A percentile compares a stretch with the other conserved stretches of the same genome.
These are phyloP conservation scores for Paraphaeosphaeria sporulosa DNA, from an alignment of 2,329 filamentous ascomycete species.

Conservation along the genomic window DNA sequence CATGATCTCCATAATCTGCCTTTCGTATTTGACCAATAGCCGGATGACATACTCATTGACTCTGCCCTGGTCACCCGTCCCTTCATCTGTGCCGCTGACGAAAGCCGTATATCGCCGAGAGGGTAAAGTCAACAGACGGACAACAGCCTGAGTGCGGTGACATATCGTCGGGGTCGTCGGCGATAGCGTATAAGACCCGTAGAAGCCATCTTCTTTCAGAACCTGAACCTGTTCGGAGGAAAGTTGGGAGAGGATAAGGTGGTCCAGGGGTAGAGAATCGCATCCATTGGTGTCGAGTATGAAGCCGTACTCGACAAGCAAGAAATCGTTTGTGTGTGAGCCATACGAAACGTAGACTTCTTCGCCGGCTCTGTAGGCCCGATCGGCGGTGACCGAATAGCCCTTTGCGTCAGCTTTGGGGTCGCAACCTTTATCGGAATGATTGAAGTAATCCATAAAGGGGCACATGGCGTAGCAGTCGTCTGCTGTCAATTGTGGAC, in stretches of 20 bases:
- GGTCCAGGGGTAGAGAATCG: slow-evolving; percentile 53
- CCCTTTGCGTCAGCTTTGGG: slow-evolving; percentile 60
- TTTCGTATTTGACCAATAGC: slow-evolving; percentile 40
- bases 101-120: slow-evolving; percentile 40
- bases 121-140: slow-evolving; percentile 46
- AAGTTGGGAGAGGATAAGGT: slow-evolving; percentile 51
- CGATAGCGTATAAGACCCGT: slow-evolving; percentile 43
- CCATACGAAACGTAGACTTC: slow-evolving; percentile 77
- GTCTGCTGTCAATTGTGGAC: slow-evolving; percentile 50
- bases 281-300: slow-evolving; percentile 47
- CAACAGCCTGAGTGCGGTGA: slow-evolving; percentile 55
- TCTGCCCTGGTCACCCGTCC: slow-evolving; percentile 43
- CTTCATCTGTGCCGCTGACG: slow-evolving; percentile 41
- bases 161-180: slow-evolving; percentile 43
- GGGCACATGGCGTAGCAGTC: slow-evolving; percentile 76
- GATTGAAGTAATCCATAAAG: slow-evolving; percentile 76
- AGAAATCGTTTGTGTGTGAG: slow-evolving; percentile 73
- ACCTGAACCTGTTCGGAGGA: slow-evolving; percentile 37
- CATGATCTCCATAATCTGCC: slow-evolving; percentile 35
- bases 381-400: slow-evolving; percentile 64
- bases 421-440: slow-evolving; percentile 58
- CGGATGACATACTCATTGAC: slow-evolving; percentile 48
- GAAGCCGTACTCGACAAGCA: slow-evolving; percentile 72
- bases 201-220: slow-evolving; percentile 54
- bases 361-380: slow-evolving; percentile 62